Evolutionary conservation across 805 yeast genomes (phyloP).

Genomic region (Tetrapisispora iriomotensis): DNA sequence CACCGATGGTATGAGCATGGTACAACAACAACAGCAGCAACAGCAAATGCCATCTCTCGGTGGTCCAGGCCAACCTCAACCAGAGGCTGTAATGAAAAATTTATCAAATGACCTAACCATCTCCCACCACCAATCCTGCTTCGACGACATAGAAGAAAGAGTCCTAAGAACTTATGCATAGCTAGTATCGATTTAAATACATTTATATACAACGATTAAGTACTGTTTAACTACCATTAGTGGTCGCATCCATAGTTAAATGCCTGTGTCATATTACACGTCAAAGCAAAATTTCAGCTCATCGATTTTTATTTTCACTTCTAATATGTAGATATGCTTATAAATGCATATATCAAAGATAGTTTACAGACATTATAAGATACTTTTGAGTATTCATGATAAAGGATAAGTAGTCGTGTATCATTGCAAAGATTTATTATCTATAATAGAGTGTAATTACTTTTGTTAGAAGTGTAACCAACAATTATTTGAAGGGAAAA

Average conservation of each 20-base stretch:
- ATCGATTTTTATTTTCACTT: too few species aligned
- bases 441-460: too few species aligned
- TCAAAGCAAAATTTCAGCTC: not conserved
- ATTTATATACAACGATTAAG: not conserved
- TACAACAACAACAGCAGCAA: conserved; percentile 18
- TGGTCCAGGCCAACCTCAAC: conserved; percentile 52
- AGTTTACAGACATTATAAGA: too few species aligned
- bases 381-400: too few species aligned
- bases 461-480: too few species aligned
- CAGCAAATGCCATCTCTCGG: conserved; percentile 19
- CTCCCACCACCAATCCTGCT: conserved; percentile 43
- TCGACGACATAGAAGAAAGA: conserved; percentile 55
- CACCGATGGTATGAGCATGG: conserved; percentile 11
- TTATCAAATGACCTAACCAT: conserved; percentile 72
- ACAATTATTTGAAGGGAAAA: too few species aligned
- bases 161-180: conserved; percentile 21
- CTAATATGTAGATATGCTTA: too few species aligned
- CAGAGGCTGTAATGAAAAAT: conserved; percentile 50
- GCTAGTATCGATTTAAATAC: not conserved
- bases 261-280: not conserved
- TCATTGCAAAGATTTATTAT: too few species aligned
- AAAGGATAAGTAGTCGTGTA: too few species aligned
- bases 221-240: too few species aligned
- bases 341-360: too few species aligned
- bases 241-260: too few species aligned